Percentiles rank a stretch among this genome's conserved stretches.
phyloP scores from a whole-genome alignment of 352 stramenopile genomes.

The Globisporangium okanoganense region DNA sequence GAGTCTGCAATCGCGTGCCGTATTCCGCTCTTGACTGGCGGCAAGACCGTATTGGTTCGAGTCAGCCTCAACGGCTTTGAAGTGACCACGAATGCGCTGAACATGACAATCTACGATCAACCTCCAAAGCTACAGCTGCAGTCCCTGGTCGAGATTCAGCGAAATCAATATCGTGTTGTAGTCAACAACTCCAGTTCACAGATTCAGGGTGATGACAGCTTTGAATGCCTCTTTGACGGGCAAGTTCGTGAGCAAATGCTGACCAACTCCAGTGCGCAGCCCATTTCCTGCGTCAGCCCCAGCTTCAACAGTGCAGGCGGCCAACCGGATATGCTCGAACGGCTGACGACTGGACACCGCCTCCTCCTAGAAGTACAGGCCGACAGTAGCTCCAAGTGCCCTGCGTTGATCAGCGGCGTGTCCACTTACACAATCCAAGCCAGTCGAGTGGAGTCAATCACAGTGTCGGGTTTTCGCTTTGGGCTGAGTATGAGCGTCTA shows the following conservation, averaged over 20 bases:
- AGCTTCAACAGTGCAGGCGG: neutral
- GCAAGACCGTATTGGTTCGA: slow-evolving; percentile 13
- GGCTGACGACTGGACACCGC: slow-evolving; percentile 14
- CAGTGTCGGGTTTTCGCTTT: slow-evolving; percentile 27
- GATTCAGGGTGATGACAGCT: slow-evolving; percentile 12
- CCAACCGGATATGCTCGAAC: slow-evolving; percentile 12
- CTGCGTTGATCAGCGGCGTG: slow-evolving; percentile 15
- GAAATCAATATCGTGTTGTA: slow-evolving; percentile 12
- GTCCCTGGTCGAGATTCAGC: slow-evolving; percentile 5
- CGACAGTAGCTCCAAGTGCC: slow-evolving; percentile 14
- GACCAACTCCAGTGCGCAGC: neutral
- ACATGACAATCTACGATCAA: slow-evolving; percentile 18
- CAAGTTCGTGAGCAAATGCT: slow-evolving; percentile 10
- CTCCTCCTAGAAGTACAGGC: slow-evolving; percentile 17
- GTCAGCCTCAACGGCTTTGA: slow-evolving; percentile 44
- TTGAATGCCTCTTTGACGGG: slow-evolving; percentile 26
- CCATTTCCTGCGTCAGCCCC: neutral
- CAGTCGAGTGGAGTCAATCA: slow-evolving; percentile 18
- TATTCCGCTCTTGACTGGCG: slow-evolving; percentile 14
- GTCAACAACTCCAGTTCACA: slow-evolving; percentile 8
- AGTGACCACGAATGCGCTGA: slow-evolving; percentile 22
- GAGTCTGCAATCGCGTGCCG: slow-evolving; percentile 27
- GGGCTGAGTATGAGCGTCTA: slow-evolving; percentile 21
- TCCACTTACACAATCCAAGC: slow-evolving; percentile 14
- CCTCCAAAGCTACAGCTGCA: slow-evolving; percentile 11